Conservation (phyloP, 140 eudicot genomes). For the Erigeron philadelphicus region DNA sequence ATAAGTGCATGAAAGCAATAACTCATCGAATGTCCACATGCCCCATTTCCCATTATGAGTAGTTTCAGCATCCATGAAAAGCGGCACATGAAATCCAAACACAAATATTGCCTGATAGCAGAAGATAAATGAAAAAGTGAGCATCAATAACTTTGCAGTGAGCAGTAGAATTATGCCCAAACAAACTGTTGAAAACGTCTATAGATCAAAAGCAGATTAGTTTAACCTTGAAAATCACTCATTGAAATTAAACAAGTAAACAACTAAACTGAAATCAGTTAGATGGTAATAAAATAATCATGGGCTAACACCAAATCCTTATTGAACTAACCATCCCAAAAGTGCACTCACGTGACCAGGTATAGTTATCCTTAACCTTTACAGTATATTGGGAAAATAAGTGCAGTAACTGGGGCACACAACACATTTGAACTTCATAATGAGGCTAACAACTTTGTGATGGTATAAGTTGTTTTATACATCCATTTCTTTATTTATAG, state of each 20-base stretch:
- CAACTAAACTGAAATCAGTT: not conserved
- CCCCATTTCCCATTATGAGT: slow-evolving; percentile 60
- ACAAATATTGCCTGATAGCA: slow-evolving; percentile 52
- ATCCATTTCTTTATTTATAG: not conserved
- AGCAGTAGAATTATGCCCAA: slow-evolving; percentile 5
- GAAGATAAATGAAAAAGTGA: not conserved
- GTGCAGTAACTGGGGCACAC: not conserved
- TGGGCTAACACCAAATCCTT: not conserved
- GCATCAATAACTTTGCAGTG: not conserved
- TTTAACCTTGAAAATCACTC: not conserved
- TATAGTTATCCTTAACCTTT: not conserved
- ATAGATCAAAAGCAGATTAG: not conserved
- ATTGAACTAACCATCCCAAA: not conserved
- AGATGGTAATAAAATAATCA: slow-evolving; percentile 9
- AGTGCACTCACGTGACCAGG: not conserved
- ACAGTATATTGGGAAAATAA: not conserved
- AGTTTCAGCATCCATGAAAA: slow-evolving; percentile 43
- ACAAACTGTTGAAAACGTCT: slow-evolving; percentile 4
- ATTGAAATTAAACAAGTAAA: not conserved
- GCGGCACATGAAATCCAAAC: slow-evolving; percentile 69
- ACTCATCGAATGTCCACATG: slow-evolving; percentile 47
- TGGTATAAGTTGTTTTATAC: slow-evolving; percentile 5
- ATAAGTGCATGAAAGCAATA: slow-evolving; percentile 52
- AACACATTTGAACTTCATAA: not conserved
- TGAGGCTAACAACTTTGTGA: slow-evolving; percentile 2